Percentiles rank a stretch among this genome's conserved stretches.
Conservation (phyloP, 169 alveolate species). For the Perkinsus marinus region DNA sequence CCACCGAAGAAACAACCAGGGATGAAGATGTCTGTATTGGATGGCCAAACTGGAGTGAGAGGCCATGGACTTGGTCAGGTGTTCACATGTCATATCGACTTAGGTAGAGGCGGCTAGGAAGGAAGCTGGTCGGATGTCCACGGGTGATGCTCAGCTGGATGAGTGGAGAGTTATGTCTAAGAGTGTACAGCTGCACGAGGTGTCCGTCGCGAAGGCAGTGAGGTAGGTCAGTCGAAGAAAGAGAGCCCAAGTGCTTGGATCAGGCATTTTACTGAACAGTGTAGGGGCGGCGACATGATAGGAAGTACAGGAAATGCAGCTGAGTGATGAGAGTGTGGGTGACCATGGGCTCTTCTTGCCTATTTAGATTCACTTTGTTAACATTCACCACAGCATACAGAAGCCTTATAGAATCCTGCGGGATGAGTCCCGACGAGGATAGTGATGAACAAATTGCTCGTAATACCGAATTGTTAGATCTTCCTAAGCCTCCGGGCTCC, state of each 20-base stretch:
- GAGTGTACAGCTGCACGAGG: background rate
- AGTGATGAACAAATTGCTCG: background rate
- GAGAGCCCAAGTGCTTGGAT: background rate
- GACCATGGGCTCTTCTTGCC: background rate
- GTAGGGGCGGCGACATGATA: background rate
- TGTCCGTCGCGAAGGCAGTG: background rate
- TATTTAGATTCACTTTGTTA: background rate
- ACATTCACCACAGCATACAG: background rate
- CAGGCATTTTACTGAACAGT: background rate
- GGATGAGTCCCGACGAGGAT: background rate
- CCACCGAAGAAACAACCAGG: background rate
- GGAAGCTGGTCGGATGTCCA: background rate
- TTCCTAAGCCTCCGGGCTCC: too few relatives aligned
- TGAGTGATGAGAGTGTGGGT: background rate
- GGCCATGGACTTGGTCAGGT: too few relatives aligned
- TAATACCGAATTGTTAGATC: too few relatives aligned
- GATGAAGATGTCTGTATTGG: background rate
- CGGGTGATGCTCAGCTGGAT: background rate
- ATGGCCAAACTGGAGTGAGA: too few relatives aligned
- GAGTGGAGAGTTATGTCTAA: background rate
- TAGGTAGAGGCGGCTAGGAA: too few relatives aligned
- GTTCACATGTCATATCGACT: too few relatives aligned
- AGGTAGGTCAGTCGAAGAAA: background rate
- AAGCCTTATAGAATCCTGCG: background rate
- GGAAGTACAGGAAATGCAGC: background rate